Evolutionary conservation across 208 protist species (phyloP), one percentile per base, ranked within the genome.

Genomic region (Acanthamoeba pearcei): DNA sequence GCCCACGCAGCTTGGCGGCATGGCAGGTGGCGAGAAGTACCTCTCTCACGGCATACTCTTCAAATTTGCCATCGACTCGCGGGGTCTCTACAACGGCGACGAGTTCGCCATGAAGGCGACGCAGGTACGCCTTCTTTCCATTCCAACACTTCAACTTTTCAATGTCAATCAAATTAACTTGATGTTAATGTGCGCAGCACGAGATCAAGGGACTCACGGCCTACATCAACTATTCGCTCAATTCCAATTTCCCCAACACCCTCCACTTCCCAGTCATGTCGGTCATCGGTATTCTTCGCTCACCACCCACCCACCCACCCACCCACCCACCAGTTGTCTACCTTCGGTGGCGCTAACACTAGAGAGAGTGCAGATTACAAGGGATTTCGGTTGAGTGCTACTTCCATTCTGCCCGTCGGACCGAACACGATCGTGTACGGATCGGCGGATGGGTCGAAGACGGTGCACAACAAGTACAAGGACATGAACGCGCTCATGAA

Each of bases 171-270:
- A 86, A 49, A 13, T 13, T 13, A 49, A 86, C 78, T 13, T 0
- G 51, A 12, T 19, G 9, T n/a, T 86, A 1, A 49, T 19, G 62
- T 51, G 78, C 86, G 32, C 60, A 68, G 86, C 86, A 92, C 38
- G 86, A 92, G 62, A 92, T 92, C 86, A 92, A 92, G 60, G 86
- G 83, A 1, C 83, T 91, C 86, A 92, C 86, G n/a, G 57, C 86
- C 4, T 91, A 91, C 60, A 91, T 91, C 12, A 91, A 91, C 60
- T 91, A 91, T 13, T 91, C 83, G 29, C 60, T 91, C 57, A 91
- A 72, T 27, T 80, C 72, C 5, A 2, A 12, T 3, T 51, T 51
- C 22, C 42, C 72, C 22, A 42, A 80, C 72, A 51, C 72, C 24
- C 72, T 42, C 42, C 83, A 91, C 24, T 91, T 91, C 53, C 83